Percentiles rank a stretch among this genome's conserved stretches.
Evolutionary conservation across 345 rosid genomes (phyloP).

Genomic region (Viola odorata): DNA sequence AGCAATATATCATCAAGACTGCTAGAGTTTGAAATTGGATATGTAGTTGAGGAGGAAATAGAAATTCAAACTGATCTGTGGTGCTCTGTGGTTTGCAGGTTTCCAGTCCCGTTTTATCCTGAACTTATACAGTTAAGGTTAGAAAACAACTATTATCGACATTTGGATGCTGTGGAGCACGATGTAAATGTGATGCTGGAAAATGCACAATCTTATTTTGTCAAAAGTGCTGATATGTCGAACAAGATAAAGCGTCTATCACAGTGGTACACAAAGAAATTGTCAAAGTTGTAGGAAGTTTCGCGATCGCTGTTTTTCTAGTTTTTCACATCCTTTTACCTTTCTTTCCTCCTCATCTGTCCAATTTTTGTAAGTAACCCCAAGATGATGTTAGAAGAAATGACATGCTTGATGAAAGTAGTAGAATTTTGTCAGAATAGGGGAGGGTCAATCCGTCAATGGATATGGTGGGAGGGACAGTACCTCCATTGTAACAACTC

Average conservation of each 20-base stretch:
- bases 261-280: constrained; percentile 17
- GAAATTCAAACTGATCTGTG: not conserved
- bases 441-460: constrained; percentile 4
- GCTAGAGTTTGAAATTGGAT: not conserved
- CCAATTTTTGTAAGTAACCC: constrained; percentile 9
- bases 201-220: constrained; percentile 18
- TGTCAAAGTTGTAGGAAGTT: not conserved
- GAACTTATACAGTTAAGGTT: constrained; percentile 18
- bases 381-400: not conserved
- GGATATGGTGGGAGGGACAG: not conserved
- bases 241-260: constrained; percentile 15
- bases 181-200: constrained; percentile 24
- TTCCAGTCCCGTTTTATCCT: constrained; percentile 26
- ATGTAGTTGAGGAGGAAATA: not conserved
- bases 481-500: no score
- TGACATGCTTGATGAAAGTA: not conserved
- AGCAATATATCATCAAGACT: not conserved
- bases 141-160: constrained; percentile 22
- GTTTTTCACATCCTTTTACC: not conserved
- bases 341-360: not conserved
- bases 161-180: constrained; percentile 22
- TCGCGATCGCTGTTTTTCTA: not conserved
- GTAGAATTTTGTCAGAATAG: not conserved
- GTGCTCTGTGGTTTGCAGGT: constrained; percentile 12
- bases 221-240: constrained; percentile 7